Evolutionary conservation across 257 asterid genomes (phyloP), one percentile per base, ranked within the genome.

Genomic region (Datura wrightii): DNA sequence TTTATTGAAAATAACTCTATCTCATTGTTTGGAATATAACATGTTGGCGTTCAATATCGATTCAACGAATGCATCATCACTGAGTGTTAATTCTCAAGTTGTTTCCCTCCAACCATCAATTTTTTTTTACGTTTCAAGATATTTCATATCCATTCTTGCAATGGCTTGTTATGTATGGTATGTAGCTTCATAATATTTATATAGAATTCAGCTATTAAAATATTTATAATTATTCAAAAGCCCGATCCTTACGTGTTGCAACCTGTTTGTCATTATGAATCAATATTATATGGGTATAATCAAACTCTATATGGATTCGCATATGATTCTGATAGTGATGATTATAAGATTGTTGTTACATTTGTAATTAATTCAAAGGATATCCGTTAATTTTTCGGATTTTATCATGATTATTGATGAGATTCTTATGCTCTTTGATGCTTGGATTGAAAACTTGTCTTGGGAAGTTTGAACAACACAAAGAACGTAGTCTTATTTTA

Each of bases 131-230:
- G 18, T 44, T 37, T 11, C 16, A 6, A 18, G 79, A 71, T 71
- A 8, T 71, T 71, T 71, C 39, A 2, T n/a, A 9, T 71, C 56
- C 79, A 44, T 71, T 9, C 56, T 0, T 71, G 79, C 5, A 44
- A 71, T 2, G 79, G 56, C 56, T 42, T 44, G 55, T 71, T 71
- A 71, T 44, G 79, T 71, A 4, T 71, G 79, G 54, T n/a, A 3
- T 71, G 44, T 71, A 71, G 39, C 1, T 19, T 18, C 2, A 5
- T 0, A 6, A 71, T 71, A 44, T 10, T 44, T n/a, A n/a, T 44
- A 44, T 44, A 56, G 71, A 63, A 63, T 63, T 8, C 8, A 31
- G 42, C 42, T 63, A 11, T 31, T 11, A 42, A 3, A 31, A 65
- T 34, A 34, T 65, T 34, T 2, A 34, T 5, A 65, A 65, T 39